Conservation (phyloP, 257 asterid genomes). For the Striga asiatica region DNA sequence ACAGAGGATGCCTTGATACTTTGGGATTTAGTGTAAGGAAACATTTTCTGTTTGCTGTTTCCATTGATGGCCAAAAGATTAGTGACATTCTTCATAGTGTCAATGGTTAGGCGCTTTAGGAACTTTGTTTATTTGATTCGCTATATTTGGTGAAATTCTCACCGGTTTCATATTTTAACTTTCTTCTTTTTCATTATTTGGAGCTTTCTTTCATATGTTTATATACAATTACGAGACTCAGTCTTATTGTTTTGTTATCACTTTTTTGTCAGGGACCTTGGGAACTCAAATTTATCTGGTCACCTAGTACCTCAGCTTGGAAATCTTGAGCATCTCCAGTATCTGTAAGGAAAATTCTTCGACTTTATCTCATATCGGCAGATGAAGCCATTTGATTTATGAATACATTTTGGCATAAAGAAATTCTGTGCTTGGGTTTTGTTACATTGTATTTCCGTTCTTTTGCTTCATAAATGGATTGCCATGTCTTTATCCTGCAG, state of each 20-base stretch:
- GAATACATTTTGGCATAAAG: not conserved
- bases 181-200: not conserved
- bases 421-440: no score
- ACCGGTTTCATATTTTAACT: no score
- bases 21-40: not conserved
- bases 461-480: not conserved
- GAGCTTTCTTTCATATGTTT: slow-evolving; percentile 4
- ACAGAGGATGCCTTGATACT: not conserved
- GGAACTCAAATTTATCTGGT: slow-evolving; percentile 65
- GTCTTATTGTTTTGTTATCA: slow-evolving; percentile 6
- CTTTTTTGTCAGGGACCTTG: slow-evolving; percentile 53
- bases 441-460: not conserved
- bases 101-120: no score
- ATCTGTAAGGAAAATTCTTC: slow-evolving; percentile 38
- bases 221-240: slow-evolving; percentile 3
- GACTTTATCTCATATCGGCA: not conserved
- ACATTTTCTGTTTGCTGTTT: not conserved
- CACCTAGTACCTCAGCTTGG: slow-evolving; percentile 66
- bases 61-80: not conserved
- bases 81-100: not conserved
- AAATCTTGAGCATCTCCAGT: slow-evolving; percentile 42
- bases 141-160: no score
- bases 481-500: slow-evolving; percentile 28
- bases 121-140: no score
- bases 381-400: not conserved